A percentile compares a stretch with the other conserved stretches of the same genome.
phyloP scores from a whole-genome alignment of 1,284 basidiomycete genomes.

The Pascua guehoae region DNA sequence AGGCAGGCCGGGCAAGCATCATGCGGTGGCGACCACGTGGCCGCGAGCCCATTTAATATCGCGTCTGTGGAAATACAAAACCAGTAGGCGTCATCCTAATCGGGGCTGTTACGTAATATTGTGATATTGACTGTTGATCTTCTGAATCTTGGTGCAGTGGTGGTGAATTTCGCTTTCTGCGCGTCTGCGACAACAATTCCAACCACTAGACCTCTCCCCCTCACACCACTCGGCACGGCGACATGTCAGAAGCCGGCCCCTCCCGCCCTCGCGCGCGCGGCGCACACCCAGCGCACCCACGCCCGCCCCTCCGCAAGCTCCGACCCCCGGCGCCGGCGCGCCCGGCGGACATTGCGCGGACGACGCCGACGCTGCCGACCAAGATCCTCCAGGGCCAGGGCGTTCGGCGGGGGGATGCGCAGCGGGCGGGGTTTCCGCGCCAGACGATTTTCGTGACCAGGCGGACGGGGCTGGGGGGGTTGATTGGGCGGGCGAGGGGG shows the following conservation, averaged over 20 bases:
- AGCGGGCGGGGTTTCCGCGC: constrained; percentile 55
- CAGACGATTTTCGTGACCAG: constrained; percentile 76
- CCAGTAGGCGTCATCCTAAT: too few species aligned
- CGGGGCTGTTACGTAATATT: too few species aligned
- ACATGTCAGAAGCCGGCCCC: too few species aligned
- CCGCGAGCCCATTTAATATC: too few species aligned
- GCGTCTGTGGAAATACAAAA: too few species aligned
- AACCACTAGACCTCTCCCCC: too few species aligned
- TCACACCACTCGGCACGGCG: too few species aligned
- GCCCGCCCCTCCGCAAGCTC: constrained; percentile 6
- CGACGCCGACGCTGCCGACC: constrained; percentile 20
- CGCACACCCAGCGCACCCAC: not conserved
- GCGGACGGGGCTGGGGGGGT: constrained; percentile 71
- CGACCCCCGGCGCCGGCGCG: constrained; percentile 17
- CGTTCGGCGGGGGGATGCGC: constrained; percentile 29
- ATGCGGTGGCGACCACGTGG: too few species aligned
- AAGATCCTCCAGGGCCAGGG: constrained; percentile 36
- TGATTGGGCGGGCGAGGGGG: constrained; percentile 63
- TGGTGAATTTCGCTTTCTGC: too few species aligned
- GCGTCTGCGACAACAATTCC: too few species aligned
- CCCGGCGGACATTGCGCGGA: not conserved
- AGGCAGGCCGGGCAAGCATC: too few species aligned
- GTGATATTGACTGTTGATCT: too few species aligned
- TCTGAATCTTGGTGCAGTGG: not conserved
- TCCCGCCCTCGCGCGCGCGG: not conserved